A percentile compares a stretch with the other conserved stretches of the same genome.
phyloP scores from a whole-genome alignment of 2,329 filamentous ascomycete species.

The Claviceps fusiformis region DNA sequence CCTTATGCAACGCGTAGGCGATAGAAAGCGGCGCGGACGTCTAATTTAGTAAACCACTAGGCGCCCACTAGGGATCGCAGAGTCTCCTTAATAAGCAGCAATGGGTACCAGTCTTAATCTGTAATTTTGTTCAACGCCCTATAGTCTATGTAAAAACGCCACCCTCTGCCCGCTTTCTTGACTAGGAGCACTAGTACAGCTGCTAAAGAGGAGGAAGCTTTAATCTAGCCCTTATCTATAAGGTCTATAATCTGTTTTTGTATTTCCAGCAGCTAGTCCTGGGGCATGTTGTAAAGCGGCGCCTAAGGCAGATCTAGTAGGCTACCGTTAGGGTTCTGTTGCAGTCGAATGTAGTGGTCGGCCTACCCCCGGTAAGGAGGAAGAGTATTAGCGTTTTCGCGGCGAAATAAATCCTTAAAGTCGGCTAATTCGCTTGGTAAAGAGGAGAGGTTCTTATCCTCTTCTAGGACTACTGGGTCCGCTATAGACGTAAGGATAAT shows the following conservation, averaged over 20 bases:
- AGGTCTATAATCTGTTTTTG: neutral
- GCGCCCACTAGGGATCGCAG: neutral
- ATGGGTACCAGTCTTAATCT: neutral
- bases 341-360: too few species aligned
- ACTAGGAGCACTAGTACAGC: neutral
- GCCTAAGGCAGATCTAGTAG: too few species aligned
- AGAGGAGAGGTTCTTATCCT: too few species aligned
- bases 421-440: too few species aligned
- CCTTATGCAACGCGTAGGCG: neutral
- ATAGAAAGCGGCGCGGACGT: neutral
- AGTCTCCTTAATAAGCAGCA: too few species aligned
- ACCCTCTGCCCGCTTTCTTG: neutral
- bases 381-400: too few species aligned
- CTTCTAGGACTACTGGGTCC: too few species aligned
- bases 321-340: too few species aligned
- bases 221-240: neutral
- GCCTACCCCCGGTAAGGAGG: too few species aligned
- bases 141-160: neutral
- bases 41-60: neutral
- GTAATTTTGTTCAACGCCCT: neutral
- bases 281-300: neutral
- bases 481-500: too few species aligned
- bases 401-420: too few species aligned
- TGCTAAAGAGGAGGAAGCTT: neutral
- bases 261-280: neutral